These are phyloP conservation scores for Gossypium australe DNA, from an alignment of 345 rosid species.

Conservation along the genomic window DNA sequence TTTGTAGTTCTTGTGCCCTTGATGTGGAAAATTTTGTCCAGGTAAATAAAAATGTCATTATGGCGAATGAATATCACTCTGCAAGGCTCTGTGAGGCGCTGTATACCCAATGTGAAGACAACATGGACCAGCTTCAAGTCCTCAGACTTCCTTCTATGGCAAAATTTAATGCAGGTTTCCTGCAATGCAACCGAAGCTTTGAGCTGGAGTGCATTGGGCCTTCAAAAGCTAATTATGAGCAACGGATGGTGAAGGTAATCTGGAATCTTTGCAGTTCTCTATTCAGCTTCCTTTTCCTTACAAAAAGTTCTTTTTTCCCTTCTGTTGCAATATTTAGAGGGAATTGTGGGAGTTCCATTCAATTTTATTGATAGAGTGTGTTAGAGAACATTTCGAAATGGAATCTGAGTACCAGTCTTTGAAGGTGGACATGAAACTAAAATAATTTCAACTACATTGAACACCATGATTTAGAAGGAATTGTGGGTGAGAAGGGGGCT, in stretches of 20 bases:
- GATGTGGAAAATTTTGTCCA: conserved; percentile 27
- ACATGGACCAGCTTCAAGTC: conserved; percentile 96
- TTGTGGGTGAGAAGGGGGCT: neutral
- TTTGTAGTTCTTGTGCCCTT: neutral
- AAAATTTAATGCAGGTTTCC: conserved; percentile 91
- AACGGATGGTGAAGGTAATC: conserved; percentile 80
- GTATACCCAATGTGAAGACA: conserved; percentile 83
- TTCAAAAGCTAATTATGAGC: conserved; percentile 72
- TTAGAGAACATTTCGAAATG: neutral
- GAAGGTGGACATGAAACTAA: neutral
- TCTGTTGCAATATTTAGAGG: neutral
- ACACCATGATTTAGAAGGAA: neutral
- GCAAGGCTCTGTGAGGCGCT: conserved; percentile 82
- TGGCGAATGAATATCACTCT: conserved; percentile 78
- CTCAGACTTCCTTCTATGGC: conserved; percentile 99
- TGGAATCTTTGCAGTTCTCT: neutral
- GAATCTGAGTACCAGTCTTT: neutral
- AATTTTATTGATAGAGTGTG: neutral
- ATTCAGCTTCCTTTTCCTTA: neutral
- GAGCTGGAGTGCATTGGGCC: conserved; percentile 86
- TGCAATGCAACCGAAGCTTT: conserved; percentile 87
- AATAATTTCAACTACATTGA: neutral
- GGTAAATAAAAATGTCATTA: conserved; percentile 60
- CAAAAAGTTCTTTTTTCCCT: neutral
- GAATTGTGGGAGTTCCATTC: neutral